phyloP scores from a whole-genome alignment of 192 early-diverging fungal species.

The Linnemannia zychae region DNA sequence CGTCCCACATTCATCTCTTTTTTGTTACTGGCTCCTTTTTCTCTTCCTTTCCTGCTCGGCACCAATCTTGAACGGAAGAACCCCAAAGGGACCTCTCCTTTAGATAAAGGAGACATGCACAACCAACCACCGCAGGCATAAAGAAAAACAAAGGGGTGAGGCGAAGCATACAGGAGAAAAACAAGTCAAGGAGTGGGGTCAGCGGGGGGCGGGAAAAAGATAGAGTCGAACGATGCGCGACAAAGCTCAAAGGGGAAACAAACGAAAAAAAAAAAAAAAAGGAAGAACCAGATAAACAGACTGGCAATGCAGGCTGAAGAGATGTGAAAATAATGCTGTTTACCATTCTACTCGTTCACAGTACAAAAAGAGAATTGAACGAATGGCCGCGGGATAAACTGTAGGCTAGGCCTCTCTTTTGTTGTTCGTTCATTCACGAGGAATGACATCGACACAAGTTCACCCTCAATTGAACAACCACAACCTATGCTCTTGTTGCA shows the following conservation, averaged over 20 bases:
- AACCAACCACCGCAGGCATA: neutral
- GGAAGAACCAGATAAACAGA: neutral
- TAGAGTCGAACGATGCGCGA: neutral
- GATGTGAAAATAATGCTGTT: neutral
- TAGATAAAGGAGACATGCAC: neutral
- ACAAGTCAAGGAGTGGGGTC: neutral
- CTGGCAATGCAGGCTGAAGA: neutral
- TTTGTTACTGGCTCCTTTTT: neutral
- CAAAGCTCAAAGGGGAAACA: neutral
- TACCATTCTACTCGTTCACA: neutral
- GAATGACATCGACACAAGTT: neutral
- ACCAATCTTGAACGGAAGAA: neutral
- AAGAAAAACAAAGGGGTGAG: neutral
- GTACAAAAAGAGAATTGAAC: neutral
- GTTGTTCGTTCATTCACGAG: neutral
- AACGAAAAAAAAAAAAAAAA: neutral
- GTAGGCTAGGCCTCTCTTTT: neutral
- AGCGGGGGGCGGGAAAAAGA: neutral
- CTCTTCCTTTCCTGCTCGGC: neutral
- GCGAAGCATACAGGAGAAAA: neutral
- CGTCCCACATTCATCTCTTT: neutral
- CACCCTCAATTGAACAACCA: neutral
- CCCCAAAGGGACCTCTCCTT: neutral
- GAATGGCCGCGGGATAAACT: neutral
- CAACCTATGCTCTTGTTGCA: neutral